Evolutionary conservation across 2,329 filamentous ascomycete genomes (phyloP), one percentile per base, ranked within the genome.

Genomic region (Alternaria conjuncta): DNA sequence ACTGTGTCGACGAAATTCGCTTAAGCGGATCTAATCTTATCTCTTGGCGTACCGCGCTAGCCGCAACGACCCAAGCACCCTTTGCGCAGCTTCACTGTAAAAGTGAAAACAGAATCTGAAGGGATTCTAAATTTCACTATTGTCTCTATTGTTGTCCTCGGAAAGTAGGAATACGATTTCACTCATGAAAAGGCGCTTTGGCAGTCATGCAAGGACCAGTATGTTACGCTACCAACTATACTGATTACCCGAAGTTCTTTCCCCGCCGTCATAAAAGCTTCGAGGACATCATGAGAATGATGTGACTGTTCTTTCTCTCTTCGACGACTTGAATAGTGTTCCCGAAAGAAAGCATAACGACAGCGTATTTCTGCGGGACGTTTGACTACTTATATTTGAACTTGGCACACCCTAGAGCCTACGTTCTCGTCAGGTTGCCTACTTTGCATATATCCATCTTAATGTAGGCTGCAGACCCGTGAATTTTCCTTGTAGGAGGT

Each of bases 21-120:
- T 61, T 64, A 73, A 68, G 60, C 60, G 55, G 71, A 71, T 72
- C 65, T 73, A 68, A 77, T 77, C 73, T 75, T 69, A 76, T 76
- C 73, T 18, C 69, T 75, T 72, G 71, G 70, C 69, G n/a, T 36
- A 13, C n/a, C 36, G 63, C 56, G 53, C 58, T 57, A 57, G 46
- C 60, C 60, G 15, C 25, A 44, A 5, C 36, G 28, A 41, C 36
- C 36, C 36, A 41, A n/a, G 32, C 32, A 41, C 8, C 15, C 32
- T 41, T 9, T 8, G 30, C 32, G 32, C 36, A 41, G 2, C 36
- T 41, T 41, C 36, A 41, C 36, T 3, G n/a, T 41, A 18, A 10
- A 41, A 18, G 36, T 41, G 28, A n/a, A 41, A 41, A n/a, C 15
- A 18, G 5, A 10, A 10, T 41, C 15, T 41, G 4, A 41, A 41